A percentile compares a stretch with the other conserved stretches of the same genome.
Conservation (phyloP, 495 filamentous ascomycete genomes). For the Sabuloglossum arenarium region DNA sequence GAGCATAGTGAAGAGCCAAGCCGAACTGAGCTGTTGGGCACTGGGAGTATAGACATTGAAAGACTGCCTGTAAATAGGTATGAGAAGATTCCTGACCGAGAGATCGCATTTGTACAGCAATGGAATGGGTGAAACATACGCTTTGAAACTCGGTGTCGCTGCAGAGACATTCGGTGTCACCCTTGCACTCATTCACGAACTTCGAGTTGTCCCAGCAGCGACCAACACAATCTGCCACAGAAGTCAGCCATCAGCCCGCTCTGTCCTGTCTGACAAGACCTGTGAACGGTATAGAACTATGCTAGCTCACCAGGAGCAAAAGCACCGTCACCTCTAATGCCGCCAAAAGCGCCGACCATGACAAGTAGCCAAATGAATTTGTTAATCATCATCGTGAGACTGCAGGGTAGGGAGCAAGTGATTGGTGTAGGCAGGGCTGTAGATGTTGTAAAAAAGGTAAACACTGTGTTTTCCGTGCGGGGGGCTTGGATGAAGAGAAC, state of each 20-base stretch:
- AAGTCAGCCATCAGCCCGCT: not conserved
- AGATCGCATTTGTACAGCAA: not conserved
- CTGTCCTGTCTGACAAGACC: not conserved
- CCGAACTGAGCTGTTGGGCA: constrained; percentile 19
- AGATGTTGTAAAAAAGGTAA: not conserved
- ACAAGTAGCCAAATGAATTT: not conserved
- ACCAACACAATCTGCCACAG: not conserved
- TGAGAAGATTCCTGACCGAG: not conserved
- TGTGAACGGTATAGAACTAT: not conserved
- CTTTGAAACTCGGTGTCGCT: constrained; percentile 17
- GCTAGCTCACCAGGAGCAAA: not conserved
- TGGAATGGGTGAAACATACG: constrained; percentile 6
- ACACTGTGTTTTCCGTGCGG: not conserved
- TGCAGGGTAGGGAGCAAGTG: not conserved
- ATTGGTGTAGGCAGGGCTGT: not conserved
- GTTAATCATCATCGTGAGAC: not conserved
- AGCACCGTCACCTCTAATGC: not conserved
- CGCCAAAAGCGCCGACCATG: not conserved
- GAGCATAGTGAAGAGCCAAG: constrained; percentile 16
- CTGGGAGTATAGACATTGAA: constrained; percentile 23
- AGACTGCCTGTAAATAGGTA: constrained; percentile 13
- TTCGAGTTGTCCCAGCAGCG: constrained; percentile 24
- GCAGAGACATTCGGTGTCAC: constrained; percentile 16
- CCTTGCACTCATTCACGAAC: constrained; percentile 16
- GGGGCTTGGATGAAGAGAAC: not conserved